Evolutionary conservation across 2,329 filamentous ascomycete genomes (phyloP).

Genomic region (Colletotrichum eleusines): DNA sequence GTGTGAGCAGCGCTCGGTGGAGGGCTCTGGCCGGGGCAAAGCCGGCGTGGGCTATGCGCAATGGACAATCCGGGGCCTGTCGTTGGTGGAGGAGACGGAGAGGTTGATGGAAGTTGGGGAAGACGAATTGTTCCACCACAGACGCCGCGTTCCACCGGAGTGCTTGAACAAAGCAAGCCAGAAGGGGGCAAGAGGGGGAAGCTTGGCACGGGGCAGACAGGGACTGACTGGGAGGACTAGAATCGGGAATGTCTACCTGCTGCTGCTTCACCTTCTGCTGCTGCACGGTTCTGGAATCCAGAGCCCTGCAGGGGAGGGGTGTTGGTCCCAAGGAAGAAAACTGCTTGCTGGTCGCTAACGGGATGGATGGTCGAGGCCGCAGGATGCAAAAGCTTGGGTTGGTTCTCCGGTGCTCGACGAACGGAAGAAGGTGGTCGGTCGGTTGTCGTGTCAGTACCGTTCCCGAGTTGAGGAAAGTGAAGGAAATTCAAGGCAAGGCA

Average conservation of each 20-base stretch:
- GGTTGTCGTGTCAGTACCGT: conserved; percentile 18
- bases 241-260: not conserved
- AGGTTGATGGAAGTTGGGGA: conserved; percentile 40
- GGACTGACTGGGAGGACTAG: conserved; percentile 23
- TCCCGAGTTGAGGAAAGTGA: conserved; percentile 12
- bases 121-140: conserved; percentile 44
- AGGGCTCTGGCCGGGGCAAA: conserved; percentile 33
- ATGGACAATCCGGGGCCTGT: conserved; percentile 33
- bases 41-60: conserved; percentile 21
- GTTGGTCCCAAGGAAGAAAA: conserved; percentile 20
- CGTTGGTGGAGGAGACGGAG: conserved; percentile 44
- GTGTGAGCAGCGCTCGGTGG: conserved; percentile 27
- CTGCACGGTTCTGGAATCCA: conserved; percentile 19
- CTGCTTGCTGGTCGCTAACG: conserved; percentile 9
- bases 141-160: conserved; percentile 39
- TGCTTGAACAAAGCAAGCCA: conserved; percentile 36
- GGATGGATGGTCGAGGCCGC: conserved; percentile 12
- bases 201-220: conserved; percentile 40
- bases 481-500: conserved; percentile 2
- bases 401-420: conserved; percentile 6
- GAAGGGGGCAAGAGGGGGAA: conserved; percentile 31
- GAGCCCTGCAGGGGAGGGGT: conserved; percentile 34
- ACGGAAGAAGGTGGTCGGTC: not conserved
- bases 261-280: not conserved
- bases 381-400: conserved; percentile 33